Evolutionary conservation across 2,329 filamentous ascomycete species (phyloP).

Genomic region (Cylindrodendrum hubeiense): DNA sequence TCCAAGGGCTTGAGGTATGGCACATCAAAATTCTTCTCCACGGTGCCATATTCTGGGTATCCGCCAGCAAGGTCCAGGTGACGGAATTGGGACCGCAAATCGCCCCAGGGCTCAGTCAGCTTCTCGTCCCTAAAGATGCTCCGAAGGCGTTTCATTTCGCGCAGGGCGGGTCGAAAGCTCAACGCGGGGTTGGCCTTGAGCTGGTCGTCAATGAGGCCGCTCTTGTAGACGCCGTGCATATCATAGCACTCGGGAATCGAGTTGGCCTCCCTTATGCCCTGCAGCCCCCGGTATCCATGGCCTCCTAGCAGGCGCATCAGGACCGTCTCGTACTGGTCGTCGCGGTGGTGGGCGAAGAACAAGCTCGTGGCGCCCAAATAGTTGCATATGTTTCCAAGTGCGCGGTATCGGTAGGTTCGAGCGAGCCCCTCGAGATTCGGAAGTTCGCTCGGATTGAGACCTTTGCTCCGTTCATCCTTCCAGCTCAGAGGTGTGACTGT

Average conservation of each 20-base stretch:
- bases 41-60: slow-evolving; percentile 43
- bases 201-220: slow-evolving; percentile 68
- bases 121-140: slow-evolving; percentile 46
- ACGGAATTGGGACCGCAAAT: slow-evolving; percentile 20
- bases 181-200: slow-evolving; percentile 50
- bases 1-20: slow-evolving; percentile 52
- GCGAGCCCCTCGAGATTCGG: slow-evolving; percentile 83
- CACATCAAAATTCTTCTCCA: slow-evolving; percentile 34
- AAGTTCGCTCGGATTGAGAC: slow-evolving; percentile 51
- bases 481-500: slow-evolving; percentile 57
- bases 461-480: slow-evolving; percentile 51
- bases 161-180: slow-evolving; percentile 49
- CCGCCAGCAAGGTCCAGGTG: slow-evolving; percentile 39
- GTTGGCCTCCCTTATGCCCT: slow-evolving; percentile 73
- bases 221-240: slow-evolving; percentile 77
- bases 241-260: slow-evolving; percentile 89
- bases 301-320: slow-evolving; percentile 80
- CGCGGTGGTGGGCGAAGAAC: slow-evolving; percentile 86
- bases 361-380: slow-evolving; percentile 67
- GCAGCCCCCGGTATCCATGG: slow-evolving; percentile 77
- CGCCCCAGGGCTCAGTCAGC: slow-evolving; percentile 35
- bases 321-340: slow-evolving; percentile 93
- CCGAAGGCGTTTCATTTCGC: slow-evolving; percentile 47
- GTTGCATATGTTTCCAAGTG: slow-evolving; percentile 73
- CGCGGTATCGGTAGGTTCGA: slow-evolving; percentile 78